Conservation (phyloP, 768 basidiomycete genomes). For the Lactarius evosmus region DNA sequence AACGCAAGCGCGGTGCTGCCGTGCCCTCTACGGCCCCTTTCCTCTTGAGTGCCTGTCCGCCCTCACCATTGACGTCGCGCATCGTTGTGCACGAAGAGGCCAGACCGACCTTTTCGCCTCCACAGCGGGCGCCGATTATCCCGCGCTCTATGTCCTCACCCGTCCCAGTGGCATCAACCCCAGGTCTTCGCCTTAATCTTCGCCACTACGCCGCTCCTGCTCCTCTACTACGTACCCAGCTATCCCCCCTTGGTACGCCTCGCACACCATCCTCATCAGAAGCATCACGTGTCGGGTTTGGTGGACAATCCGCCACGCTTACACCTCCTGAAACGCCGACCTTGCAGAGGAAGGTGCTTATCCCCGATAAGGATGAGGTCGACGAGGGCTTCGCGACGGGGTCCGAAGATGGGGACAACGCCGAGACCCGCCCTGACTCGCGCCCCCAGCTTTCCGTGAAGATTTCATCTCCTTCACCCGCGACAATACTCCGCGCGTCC, state of each 20-base stretch:
- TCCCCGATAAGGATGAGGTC: conserved; percentile 17
- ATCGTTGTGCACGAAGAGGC: conserved; percentile 12
- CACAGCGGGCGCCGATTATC: conserved; percentile 9
- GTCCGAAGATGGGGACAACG: conserved; percentile 21
- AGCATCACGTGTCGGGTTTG: conserved; percentile 1
- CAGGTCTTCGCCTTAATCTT: conserved; percentile 24
- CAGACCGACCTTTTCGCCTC: conserved; percentile 15
- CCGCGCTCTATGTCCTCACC: conserved; percentile 22
- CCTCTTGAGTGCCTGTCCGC: conserved; percentile 13
- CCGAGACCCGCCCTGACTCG: conserved; percentile 2
- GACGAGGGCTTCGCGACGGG: conserved; percentile 29
- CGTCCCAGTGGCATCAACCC: neutral
- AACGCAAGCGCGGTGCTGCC: conserved; percentile 14
- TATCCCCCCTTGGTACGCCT: neutral
- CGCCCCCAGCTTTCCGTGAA: conserved; percentile 23
- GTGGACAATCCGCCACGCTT: conserved; percentile 11
- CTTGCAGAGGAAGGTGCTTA: neutral
- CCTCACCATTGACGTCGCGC: conserved; percentile 12
- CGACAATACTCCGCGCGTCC: conserved; percentile 4
- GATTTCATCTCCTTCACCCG: conserved; percentile 19
- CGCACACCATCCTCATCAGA: neutral
- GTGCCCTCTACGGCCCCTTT: conserved; percentile 16
- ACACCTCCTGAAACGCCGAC: conserved; percentile 12
- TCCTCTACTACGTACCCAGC: neutral
- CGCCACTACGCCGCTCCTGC: conserved; percentile 28